Evolutionary conservation across 1,139 yeast genomes (phyloP).

Genomic region (Debaryomycetaceae sp.): DNA sequence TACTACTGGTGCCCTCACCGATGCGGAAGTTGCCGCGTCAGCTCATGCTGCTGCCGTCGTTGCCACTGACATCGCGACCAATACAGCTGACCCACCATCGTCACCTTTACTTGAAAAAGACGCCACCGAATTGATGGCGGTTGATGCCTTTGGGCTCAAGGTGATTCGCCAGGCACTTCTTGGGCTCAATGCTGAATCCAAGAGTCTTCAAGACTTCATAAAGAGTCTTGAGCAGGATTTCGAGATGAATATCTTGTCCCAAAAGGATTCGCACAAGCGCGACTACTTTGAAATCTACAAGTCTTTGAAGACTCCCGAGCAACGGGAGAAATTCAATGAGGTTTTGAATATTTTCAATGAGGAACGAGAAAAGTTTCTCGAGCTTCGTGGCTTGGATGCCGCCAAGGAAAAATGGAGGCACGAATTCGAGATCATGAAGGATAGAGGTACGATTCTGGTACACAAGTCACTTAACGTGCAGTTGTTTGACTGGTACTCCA

Average conservation of each 20-base stretch:
- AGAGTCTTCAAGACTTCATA: conserved; percentile 29
- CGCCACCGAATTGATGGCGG: conserved; percentile 58
- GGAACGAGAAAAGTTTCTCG: conserved; percentile 72
- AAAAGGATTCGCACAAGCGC: conserved; percentile 31
- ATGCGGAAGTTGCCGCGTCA: no score
- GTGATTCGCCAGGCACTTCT: conserved; percentile 74
- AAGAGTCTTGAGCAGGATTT: conserved; percentile 30
- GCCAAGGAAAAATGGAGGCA: conserved; percentile 88
- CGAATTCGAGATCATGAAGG: conserved; percentile 67
- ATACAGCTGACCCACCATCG: no score
- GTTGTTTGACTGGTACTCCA: conserved; percentile 74
- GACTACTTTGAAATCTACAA: conserved; percentile 68
- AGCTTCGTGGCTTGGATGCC: conserved; percentile 75
- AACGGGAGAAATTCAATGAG: conserved; percentile 54
- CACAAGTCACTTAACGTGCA: conserved; percentile 64
- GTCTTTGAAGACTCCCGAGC: conserved; percentile 45
- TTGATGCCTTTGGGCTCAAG: conserved; percentile 75
- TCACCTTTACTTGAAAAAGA: conserved; percentile 38
- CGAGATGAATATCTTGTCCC: conserved; percentile 20
- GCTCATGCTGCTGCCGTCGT: no score
- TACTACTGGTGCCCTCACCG: no score
- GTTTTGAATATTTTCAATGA: conserved; percentile 66
- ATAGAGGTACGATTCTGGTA: conserved; percentile 55
- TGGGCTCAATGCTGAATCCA: conserved; percentile 47
- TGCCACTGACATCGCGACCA: no score